Conservation (phyloP, 2,329 filamentous ascomycete species). For the Diaporthe capsici region DNA sequence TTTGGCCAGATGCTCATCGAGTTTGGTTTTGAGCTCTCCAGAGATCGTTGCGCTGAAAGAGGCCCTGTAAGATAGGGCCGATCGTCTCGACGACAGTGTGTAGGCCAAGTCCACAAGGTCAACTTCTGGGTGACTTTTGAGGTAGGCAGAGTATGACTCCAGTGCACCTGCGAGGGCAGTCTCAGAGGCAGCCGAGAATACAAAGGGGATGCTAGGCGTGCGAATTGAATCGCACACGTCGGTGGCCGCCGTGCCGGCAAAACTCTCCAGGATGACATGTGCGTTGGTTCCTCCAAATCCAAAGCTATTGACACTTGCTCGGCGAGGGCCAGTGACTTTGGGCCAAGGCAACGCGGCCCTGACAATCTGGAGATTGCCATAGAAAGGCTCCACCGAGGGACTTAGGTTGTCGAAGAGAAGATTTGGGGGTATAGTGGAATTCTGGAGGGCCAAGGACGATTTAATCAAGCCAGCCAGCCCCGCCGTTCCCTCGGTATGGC, state of each 20-base stretch:
- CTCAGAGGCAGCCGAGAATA: no score
- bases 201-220: background rate
- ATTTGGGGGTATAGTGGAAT: slow-evolving; percentile 53
- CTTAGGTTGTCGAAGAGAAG: slow-evolving; percentile 52
- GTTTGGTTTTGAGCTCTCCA: no score
- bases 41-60: no score
- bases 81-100: no score
- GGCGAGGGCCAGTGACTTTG: slow-evolving; percentile 43
- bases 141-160: no score
- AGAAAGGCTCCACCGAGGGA: slow-evolving; percentile 50
- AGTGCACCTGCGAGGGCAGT: no score
- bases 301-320: slow-evolving; percentile 53
- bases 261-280: slow-evolving; percentile 23
- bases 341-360: slow-evolving; percentile 44
- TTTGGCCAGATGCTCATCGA: no score
- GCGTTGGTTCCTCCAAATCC: slow-evolving; percentile 42
- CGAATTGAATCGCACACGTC: background rate
- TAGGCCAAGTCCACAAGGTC: no score
- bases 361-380: slow-evolving; percentile 43
- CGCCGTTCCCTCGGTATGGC: slow-evolving; percentile 57
- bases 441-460: slow-evolving; percentile 53
- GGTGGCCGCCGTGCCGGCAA: background rate
- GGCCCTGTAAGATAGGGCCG: no score
- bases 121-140: no score
- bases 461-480: slow-evolving; percentile 62